Percentiles rank a stretch among this genome's conserved stretches.
Conservation (phyloP, 257 asterid genomes). For the Solanum chmielewskii region DNA sequence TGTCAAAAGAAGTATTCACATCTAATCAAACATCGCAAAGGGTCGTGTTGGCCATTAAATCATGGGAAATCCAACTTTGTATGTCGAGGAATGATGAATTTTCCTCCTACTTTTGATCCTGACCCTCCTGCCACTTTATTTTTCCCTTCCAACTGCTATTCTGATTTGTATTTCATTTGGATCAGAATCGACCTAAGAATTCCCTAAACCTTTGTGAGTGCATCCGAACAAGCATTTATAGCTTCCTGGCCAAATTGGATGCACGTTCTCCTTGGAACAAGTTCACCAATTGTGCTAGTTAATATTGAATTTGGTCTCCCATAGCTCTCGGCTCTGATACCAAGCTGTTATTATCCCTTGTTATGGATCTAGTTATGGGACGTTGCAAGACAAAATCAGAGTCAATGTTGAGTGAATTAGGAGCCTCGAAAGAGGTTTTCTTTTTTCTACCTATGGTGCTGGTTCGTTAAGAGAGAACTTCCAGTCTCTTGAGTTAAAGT, state of each 20-base stretch:
- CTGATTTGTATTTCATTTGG: neutral
- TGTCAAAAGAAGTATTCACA: neutral
- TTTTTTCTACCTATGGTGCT: neutral
- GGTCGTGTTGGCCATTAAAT: neutral
- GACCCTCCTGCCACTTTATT: neutral
- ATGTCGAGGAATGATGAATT: neutral
- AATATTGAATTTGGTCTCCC: neutral
- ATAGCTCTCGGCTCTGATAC: neutral
- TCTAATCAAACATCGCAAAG: neutral
- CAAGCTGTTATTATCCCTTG: neutral
- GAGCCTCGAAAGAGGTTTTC: neutral
- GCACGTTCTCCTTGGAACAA: neutral
- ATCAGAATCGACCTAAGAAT: neutral
- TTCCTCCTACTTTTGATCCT: neutral
- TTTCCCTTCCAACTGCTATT: neutral
- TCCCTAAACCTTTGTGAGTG: neutral
- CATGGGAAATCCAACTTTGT: neutral
- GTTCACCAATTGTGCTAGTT: neutral
- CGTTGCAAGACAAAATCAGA: neutral
- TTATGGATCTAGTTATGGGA: neutral
- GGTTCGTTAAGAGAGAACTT: neutral
- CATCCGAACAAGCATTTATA: neutral
- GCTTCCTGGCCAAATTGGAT: neutral
- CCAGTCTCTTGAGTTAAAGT: neutral
- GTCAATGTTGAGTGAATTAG: neutral